Conservation (phyloP, 495 filamentous ascomycete species). For the Daldinia vernicosa region DNA sequence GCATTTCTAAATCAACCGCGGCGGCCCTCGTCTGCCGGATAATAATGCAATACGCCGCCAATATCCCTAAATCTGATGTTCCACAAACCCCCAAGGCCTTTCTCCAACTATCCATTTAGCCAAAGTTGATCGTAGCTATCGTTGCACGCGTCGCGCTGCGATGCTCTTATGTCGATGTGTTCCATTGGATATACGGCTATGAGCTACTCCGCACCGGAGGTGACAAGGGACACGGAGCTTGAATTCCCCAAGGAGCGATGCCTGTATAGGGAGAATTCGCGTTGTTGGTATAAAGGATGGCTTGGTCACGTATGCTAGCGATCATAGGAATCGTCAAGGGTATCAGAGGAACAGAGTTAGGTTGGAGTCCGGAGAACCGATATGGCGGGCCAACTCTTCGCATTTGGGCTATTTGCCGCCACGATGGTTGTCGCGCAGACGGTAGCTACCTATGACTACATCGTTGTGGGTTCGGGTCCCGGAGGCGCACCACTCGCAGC, state of each 20-base stretch:
- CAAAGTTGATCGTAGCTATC: constrained; percentile 18
- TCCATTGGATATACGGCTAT: constrained; percentile 8
- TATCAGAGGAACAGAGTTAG: neutral
- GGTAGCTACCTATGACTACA: constrained; percentile 64
- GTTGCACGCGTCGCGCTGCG: constrained; percentile 2
- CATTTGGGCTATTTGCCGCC: constrained; percentile 43
- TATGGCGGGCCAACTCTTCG: constrained; percentile 35
- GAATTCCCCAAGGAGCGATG: constrained; percentile 13
- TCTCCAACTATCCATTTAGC: constrained; percentile 46
- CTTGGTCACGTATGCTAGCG: neutral
- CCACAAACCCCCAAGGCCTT: constrained; percentile 8
- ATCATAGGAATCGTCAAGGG: neutral
- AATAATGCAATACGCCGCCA: constrained; percentile 25
- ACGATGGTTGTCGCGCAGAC: constrained; percentile 40
- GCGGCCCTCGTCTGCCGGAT: constrained; percentile 31
- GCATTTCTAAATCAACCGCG: constrained; percentile 34
- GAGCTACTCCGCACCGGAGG: constrained; percentile 28
- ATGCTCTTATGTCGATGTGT: neutral
- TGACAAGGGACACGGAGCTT: constrained; percentile 17
- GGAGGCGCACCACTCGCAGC: constrained; percentile 71
- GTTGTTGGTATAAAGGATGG: constrained; percentile 21
- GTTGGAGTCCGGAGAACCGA: neutral
- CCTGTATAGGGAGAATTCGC: neutral
- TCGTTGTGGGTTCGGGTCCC: constrained; percentile 71
- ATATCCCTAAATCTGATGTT: constrained; percentile 3